Percentiles rank a stretch among this genome's conserved stretches.
Evolutionary conservation across 2,329 filamentous ascomycete species (phyloP).

Genomic region (Colletotrichum sp.): DNA sequence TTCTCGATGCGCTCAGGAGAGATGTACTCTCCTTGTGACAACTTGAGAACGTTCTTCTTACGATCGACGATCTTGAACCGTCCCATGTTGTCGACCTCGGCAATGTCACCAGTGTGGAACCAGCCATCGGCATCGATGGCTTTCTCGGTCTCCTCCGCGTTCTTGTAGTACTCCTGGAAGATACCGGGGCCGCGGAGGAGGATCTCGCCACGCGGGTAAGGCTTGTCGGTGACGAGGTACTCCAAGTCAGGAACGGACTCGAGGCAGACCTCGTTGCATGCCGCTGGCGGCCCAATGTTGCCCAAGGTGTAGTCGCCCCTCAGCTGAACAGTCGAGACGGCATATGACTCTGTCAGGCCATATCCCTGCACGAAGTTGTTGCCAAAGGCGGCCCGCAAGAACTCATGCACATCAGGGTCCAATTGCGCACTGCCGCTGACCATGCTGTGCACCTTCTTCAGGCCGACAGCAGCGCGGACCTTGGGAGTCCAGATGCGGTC

Average conservation of each 20-base stretch:
- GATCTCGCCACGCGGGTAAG: slow-evolving; percentile 88
- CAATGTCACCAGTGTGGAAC: slow-evolving; percentile 97
- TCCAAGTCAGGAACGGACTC: slow-evolving; percentile 93
- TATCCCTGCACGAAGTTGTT: slow-evolving; percentile 87
- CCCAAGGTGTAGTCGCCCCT: slow-evolving; percentile 75
- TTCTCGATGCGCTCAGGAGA: slow-evolving; percentile 98
- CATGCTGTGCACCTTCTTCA: slow-evolving; percentile 76
- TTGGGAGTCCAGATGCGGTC: slow-evolving; percentile 92
- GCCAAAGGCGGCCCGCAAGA: slow-evolving; percentile 83
- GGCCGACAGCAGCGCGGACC: slow-evolving; percentile 80
- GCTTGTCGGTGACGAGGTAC: slow-evolving; percentile 86
- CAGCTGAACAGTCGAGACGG: slow-evolving; percentile 73
- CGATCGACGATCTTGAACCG: slow-evolving; percentile 94
- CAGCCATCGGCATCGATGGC: slow-evolving; percentile 86
- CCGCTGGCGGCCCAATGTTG: slow-evolving; percentile 79
- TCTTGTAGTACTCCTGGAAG: slow-evolving; percentile 90
- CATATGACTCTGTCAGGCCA: slow-evolving; percentile 93
- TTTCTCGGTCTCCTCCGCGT: slow-evolving; percentile 85
- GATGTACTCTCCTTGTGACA: slow-evolving; percentile 97
- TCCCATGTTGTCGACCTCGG: slow-evolving; percentile 81
- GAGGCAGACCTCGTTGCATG: slow-evolving; percentile 77
- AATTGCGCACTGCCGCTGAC: slow-evolving; percentile 90
- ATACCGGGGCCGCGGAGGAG: slow-evolving; percentile 80
- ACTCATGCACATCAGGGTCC: slow-evolving; percentile 86
- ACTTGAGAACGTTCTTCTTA: slow-evolving; percentile 98